A percentile compares a stretch with the other conserved stretches of the same genome.
Conservation (phyloP, 129 eudicot species). For the Arctium lappa region DNA sequence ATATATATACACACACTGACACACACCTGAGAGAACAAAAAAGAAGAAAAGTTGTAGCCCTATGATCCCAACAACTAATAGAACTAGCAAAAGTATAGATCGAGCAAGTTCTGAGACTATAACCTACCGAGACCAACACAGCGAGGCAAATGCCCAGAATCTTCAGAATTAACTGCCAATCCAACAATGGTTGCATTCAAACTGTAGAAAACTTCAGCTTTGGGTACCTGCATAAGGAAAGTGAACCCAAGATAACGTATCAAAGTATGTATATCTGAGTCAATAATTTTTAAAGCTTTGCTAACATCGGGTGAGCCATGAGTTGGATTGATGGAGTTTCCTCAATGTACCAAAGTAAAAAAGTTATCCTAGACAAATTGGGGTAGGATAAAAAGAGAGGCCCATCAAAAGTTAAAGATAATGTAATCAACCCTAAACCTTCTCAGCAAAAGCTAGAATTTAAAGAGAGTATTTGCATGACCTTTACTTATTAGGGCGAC, state of each 20-base stretch:
- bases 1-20: neutral
- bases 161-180: conserved; percentile 66
- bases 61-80: neutral
- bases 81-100: neutral
- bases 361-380: no score
- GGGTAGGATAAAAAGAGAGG: no score
- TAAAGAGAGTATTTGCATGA: neutral
- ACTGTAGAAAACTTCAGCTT: conserved; percentile 69
- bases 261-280: neutral
- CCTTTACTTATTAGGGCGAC: neutral
- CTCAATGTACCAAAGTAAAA: no score
- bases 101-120: neutral
- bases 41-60: neutral
- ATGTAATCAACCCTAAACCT: no score
- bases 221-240: conserved; percentile 58
- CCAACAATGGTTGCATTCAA: conserved; percentile 91
- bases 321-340: no score
- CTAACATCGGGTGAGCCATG: no score
- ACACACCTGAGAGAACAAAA: neutral
- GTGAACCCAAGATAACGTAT: neutral
- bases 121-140: conserved; percentile 93
- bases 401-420: no score
- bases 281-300: no score
- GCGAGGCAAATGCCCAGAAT: conserved; percentile 45
- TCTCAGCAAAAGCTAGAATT: neutral